A percentile compares a stretch with the other conserved stretches of the same genome.
Evolutionary conservation across 2,329 filamentous ascomycete species (phyloP).

Genomic region (Ophiostoma australiae): DNA sequence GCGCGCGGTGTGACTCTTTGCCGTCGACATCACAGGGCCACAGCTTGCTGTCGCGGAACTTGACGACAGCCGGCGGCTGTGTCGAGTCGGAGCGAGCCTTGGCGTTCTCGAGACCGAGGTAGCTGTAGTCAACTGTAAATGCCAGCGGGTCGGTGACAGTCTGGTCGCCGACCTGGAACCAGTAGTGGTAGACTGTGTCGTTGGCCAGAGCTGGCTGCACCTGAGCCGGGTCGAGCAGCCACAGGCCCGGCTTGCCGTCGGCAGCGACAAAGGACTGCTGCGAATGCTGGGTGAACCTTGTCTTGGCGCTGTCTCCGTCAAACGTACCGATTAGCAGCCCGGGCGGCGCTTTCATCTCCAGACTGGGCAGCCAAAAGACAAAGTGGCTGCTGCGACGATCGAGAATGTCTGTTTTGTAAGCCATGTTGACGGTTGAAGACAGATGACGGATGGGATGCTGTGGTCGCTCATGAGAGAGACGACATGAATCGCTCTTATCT

Average conservation of each 20-base stretch:
- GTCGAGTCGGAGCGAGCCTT: conserved; percentile 20
- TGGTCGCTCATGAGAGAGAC: background rate
- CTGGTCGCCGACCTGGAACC: background rate
- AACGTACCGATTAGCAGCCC: background rate
- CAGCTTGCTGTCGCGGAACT: conserved; percentile 25
- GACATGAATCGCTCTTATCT: background rate
- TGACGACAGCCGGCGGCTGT: conserved; percentile 30
- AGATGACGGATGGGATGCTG: background rate
- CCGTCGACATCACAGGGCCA: conserved; percentile 29
- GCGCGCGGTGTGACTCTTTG: background rate
- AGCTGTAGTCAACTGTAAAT: conserved; percentile 4
- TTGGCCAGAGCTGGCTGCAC: conserved; percentile 18
- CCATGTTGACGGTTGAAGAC: background rate
- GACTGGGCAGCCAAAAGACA: conserved; percentile 30
- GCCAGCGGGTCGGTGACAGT: background rate
- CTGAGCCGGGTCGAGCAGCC: conserved; percentile 37
- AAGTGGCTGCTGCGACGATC: conserved; percentile 25
- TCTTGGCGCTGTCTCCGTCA: background rate
- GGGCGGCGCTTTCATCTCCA: conserved; percentile 18
- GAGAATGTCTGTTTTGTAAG: conserved; percentile 25
- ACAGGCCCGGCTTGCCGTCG: conserved; percentile 41
- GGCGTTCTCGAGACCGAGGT: background rate
- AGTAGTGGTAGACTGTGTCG: background rate
- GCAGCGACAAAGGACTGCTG: conserved; percentile 37
- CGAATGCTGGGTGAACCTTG: conserved; percentile 19